Conservation (phyloP, 192 early-diverging fungal species). For the Spizellomyces sp. region DNA sequence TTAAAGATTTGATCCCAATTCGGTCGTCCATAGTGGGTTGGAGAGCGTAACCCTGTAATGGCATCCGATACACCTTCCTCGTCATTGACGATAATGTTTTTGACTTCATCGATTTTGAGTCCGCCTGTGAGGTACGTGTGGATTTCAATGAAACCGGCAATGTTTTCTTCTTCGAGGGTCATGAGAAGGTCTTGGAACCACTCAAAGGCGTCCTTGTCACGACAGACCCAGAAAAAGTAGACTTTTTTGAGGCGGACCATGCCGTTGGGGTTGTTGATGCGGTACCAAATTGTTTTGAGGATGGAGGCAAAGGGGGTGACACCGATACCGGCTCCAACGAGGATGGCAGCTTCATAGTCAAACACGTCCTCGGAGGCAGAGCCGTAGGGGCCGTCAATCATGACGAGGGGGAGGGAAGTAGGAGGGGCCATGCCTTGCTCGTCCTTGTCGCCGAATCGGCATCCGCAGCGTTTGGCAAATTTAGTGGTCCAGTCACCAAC, state of each 20-base stretch:
- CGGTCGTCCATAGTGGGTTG: conserved; percentile 80
- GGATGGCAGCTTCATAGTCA: conserved; percentile 73
- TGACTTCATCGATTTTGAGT: conserved; percentile 67
- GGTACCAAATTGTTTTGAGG: conserved; percentile 79
- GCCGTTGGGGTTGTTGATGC: conserved; percentile 56
- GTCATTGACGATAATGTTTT: conserved; percentile 67
- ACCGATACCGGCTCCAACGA: conserved; percentile 83
- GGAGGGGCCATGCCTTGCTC: conserved; percentile 42
- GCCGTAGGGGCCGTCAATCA: conserved; percentile 81
- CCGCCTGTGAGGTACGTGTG: conserved; percentile 75
- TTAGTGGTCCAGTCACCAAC: conserved; percentile 74
- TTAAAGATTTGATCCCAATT: conserved; percentile 77
- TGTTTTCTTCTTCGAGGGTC: conserved; percentile 79
- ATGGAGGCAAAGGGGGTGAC: conserved; percentile 85
- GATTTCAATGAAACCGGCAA: conserved; percentile 75
- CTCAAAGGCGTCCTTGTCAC: conserved; percentile 82
- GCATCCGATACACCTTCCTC: conserved; percentile 63
- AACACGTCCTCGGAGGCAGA: conserved; percentile 82
- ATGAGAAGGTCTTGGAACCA: conserved; percentile 85
- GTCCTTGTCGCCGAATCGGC: conserved; percentile 58
- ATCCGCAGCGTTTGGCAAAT: conserved; percentile 71
- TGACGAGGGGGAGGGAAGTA: conserved; percentile 65
- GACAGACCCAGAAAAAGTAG: conserved; percentile 85
- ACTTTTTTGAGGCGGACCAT: conserved; percentile 72
- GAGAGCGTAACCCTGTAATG: conserved; percentile 74